Conservation (phyloP, 2,329 filamentous ascomycete species). For the Sarocladium brachiariae region DNA sequence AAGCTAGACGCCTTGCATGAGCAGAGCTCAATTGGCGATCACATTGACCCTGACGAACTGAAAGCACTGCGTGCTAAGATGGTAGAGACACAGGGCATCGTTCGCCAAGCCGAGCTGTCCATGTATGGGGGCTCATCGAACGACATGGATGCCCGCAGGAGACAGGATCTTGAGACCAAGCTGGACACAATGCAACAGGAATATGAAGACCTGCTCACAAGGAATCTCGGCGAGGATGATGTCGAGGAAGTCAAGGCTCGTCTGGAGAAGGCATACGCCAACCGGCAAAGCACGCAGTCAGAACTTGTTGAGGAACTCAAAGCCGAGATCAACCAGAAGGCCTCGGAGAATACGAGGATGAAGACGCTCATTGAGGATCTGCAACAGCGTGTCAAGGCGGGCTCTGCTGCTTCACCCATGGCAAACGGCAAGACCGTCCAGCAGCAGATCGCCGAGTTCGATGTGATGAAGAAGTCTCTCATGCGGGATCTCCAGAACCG, state of each 20-base stretch:
- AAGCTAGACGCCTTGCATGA: constrained; percentile 74
- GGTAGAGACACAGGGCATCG: constrained; percentile 83
- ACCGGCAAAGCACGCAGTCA: constrained; percentile 65
- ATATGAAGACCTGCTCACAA: constrained; percentile 75
- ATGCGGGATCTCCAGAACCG: constrained; percentile 99
- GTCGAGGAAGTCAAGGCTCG: constrained; percentile 77
- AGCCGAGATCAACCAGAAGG: constrained; percentile 67
- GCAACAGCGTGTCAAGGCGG: constrained; percentile 64
- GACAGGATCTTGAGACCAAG: constrained; percentile 70
- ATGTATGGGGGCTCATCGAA: constrained; percentile 63
- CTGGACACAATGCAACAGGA: constrained; percentile 70
- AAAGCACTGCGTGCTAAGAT: constrained; percentile 69
- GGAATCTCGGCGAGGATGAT: constrained; percentile 71
- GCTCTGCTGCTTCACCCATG: constrained; percentile 46
- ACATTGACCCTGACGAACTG: constrained; percentile 75
- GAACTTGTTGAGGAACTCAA: constrained; percentile 72
- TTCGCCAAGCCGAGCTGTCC: constrained; percentile 85
- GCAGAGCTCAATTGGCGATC: constrained; percentile 68
- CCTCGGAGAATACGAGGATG: constrained; percentile 75
- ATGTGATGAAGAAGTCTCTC: constrained; percentile 98
- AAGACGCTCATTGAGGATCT: constrained; percentile 75
- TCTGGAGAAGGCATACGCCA: constrained; percentile 68
- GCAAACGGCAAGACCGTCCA: constrained; percentile 85
- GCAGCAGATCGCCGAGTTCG: constrained; percentile 97
- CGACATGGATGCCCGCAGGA: constrained; percentile 59